Evolutionary conservation across 2,329 filamentous ascomycete genomes (phyloP).

Genomic region (Albophoma yamanashiensis): DNA sequence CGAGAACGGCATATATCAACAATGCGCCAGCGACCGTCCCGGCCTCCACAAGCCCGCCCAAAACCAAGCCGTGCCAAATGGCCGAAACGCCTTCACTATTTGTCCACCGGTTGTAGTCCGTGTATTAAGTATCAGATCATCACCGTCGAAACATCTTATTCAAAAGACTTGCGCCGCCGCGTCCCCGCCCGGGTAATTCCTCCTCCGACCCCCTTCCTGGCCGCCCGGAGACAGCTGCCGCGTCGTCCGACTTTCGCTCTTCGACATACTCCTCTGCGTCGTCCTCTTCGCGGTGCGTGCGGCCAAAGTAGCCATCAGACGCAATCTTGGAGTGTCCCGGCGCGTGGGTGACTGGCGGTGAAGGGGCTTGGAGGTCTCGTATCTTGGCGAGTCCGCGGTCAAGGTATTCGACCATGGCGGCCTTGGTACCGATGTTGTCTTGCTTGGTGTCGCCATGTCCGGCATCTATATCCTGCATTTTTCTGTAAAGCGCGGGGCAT

Average conservation of each 20-base stretch:
- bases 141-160: conserved; percentile 24
- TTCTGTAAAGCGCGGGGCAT: conserved; percentile 34
- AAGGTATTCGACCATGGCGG: conserved; percentile 37
- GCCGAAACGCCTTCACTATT: neutral
- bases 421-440: conserved; percentile 32
- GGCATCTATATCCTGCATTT: conserved; percentile 25
- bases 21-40: too few relatives aligned
- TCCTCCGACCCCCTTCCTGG: conserved; percentile 5
- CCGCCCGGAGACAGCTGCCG: neutral
- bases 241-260: conserved; percentile 15
- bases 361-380: conserved; percentile 15
- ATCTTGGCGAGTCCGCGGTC: conserved; percentile 35
- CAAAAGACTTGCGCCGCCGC: conserved; percentile 20
- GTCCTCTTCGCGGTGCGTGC: conserved; percentile 12
- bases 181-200: conserved; percentile 10
- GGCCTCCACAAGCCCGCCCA: too few relatives aligned
- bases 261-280: conserved; percentile 24
- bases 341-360: conserved; percentile 11
- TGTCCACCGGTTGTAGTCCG: neutral
- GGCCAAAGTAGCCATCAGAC: conserved; percentile 17
- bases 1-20: neutral
- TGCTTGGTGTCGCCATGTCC: conserved; percentile 10
- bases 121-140: neutral
- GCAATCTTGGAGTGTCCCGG: conserved; percentile 19
- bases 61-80: neutral